Percentiles rank a stretch among this genome's conserved stretches.
phyloP scores from a whole-genome alignment of 306 rosid genomes.

The Prunus persica region Prunus_persica_NCBIv2 NC_034015.1:12670001-12670500 shows the following conservation, averaged over 20 bases:
- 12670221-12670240: not conserved
- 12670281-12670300: conserved; percentile 10
- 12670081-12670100: not conserved
- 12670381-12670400: not conserved
- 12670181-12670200: not conserved
- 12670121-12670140: not conserved
- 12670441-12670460: too few relatives aligned
- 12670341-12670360: not conserved
- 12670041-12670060: too few relatives aligned
- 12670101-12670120: not conserved
- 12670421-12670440: too few relatives aligned
- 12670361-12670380: not conserved
- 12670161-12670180: not conserved
- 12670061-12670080: not conserved
- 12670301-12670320: not conserved
- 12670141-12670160: not conserved
- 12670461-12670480: too few relatives aligned
- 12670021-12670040: too few relatives aligned
- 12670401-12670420: too few relatives aligned
- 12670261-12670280: not conserved
- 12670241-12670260: not conserved
- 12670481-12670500: too few relatives aligned
- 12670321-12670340: not conserved
- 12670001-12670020: too few relatives aligned
- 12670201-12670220: too few relatives aligned